Conservation (phyloP, 345 rosid species). For the Zanthoxylum bungeanum region DNA sequence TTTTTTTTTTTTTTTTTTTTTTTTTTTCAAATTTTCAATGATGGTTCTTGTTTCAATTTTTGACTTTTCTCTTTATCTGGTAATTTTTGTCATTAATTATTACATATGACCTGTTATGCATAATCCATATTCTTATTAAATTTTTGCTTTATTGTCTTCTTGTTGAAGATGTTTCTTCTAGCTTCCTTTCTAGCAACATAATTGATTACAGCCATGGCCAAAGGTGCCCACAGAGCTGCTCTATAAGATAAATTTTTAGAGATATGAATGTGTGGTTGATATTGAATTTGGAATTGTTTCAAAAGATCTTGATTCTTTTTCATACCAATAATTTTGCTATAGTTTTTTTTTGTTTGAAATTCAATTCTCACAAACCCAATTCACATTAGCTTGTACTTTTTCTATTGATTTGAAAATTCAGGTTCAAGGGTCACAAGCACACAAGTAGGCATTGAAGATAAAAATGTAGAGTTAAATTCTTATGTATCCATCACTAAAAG, state of each 20-base stretch:
- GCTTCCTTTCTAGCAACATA: too few species aligned
- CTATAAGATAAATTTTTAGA: not conserved
- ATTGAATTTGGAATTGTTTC: not conserved
- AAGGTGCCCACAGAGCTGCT: not conserved
- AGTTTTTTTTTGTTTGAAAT: not conserved
- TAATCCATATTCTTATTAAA: not conserved
- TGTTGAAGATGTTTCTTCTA: too few species aligned
- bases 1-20: too few species aligned
- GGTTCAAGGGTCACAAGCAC: constrained; percentile 24
- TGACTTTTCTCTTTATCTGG: constrained; percentile 6
- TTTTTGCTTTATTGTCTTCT: constrained; percentile 1
- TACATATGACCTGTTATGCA: constrained; percentile 8
- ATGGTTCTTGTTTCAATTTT: constrained; percentile 19
- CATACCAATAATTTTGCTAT: too few species aligned
- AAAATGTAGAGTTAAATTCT: constrained; percentile 3
- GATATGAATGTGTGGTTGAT: not conserved
- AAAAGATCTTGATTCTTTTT: too few species aligned
- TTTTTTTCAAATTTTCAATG: constrained; percentile 17
- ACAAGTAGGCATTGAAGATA: not conserved
- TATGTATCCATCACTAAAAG: too few species aligned
- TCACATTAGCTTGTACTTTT: too few species aligned
- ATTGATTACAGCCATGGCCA: not conserved
- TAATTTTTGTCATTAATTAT: constrained; percentile 20
- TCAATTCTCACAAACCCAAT: not conserved
- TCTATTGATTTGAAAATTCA: too few species aligned